phyloP scores from a whole-genome alignment of 805 yeast species.

The Starmerella davenportii region DNA sequence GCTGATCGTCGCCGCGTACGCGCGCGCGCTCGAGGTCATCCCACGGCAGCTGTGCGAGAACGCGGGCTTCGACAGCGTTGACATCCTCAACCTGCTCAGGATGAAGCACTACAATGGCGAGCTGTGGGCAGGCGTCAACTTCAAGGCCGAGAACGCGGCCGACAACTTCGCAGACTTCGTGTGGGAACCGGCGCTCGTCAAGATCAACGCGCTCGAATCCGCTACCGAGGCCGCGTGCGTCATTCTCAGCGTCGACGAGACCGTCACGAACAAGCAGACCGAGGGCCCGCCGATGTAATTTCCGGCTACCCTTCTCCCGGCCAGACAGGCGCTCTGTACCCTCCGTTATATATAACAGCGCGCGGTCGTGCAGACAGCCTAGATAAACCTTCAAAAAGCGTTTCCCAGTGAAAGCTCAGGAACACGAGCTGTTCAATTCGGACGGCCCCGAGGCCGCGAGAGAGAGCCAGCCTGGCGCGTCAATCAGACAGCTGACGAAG shows the following conservation, averaged over 20 bases:
- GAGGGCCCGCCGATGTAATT: constrained; percentile 22
- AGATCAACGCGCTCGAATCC: constrained; percentile 78
- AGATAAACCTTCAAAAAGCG: no score
- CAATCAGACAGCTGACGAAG: no score
- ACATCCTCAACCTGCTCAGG: constrained; percentile 72
- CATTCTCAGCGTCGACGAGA: constrained; percentile 90
- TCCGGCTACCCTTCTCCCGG: no score
- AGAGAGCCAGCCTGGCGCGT: no score
- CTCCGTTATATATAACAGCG: no score
- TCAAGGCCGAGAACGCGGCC: constrained; percentile 60
- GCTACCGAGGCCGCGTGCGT: constrained; percentile 95
- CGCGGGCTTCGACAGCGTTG: constrained; percentile 98
- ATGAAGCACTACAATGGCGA: constrained; percentile 91
- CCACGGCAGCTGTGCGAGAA: constrained; percentile 97
- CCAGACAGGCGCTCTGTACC: no score
- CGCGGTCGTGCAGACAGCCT: no score
- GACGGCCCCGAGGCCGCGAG: no score
- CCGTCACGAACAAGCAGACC: constrained; percentile 31
- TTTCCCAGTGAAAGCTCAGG: no score
- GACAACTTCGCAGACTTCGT: constrained; percentile 73
- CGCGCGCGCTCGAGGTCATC: constrained; percentile 83
- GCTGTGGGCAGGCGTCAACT: constrained; percentile 81
- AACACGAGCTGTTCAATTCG: no score
- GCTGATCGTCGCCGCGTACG: constrained; percentile 76
- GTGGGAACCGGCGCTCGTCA: constrained; percentile 96